These are phyloP conservation scores for Fusarium xylarioides DNA, from an alignment of 2,329 filamentous ascomycete genomes.

Conservation along the genomic window DNA sequence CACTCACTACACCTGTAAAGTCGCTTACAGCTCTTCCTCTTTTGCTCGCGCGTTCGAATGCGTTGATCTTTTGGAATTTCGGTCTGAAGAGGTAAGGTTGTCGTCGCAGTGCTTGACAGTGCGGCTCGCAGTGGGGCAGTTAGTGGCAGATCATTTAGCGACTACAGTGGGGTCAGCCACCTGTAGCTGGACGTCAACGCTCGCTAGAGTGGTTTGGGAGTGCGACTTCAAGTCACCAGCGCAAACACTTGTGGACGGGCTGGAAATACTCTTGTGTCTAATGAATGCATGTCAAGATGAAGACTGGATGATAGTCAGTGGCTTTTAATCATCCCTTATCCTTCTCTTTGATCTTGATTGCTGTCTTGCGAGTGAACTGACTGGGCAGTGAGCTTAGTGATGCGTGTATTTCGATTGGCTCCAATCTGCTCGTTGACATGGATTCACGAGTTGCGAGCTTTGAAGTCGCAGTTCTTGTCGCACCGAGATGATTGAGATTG, in stretches of 20 bases:
- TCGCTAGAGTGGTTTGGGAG: not conserved
- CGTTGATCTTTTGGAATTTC: not conserved
- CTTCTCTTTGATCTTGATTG: fast-evolving
- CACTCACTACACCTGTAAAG: not conserved
- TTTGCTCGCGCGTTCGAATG: not conserved
- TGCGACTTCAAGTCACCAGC: not conserved
- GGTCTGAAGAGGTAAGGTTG: not conserved
- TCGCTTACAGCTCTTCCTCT: not conserved
- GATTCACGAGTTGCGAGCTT: not conserved
- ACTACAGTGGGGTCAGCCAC: not conserved
- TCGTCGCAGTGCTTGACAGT: not conserved
- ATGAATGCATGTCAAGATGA: fast-evolving
- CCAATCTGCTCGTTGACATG: too few relatives aligned
- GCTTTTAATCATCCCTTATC: fast-evolving
- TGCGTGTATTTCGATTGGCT: not conserved
- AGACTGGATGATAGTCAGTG: too few relatives aligned
- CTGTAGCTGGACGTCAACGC: not conserved
- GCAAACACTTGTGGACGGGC: fast-evolving
- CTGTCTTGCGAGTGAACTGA: fast-evolving
- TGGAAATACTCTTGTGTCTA: fast-evolving
- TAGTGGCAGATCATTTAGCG: not conserved
- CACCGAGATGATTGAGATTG: not conserved
- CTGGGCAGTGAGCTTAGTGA: not conserved
- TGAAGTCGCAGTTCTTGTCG: not conserved
- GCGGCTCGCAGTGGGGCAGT: not conserved